Evolutionary conservation across 148 eudicot species (phyloP).

Genomic region (Persicaria tinctoria): DNA sequence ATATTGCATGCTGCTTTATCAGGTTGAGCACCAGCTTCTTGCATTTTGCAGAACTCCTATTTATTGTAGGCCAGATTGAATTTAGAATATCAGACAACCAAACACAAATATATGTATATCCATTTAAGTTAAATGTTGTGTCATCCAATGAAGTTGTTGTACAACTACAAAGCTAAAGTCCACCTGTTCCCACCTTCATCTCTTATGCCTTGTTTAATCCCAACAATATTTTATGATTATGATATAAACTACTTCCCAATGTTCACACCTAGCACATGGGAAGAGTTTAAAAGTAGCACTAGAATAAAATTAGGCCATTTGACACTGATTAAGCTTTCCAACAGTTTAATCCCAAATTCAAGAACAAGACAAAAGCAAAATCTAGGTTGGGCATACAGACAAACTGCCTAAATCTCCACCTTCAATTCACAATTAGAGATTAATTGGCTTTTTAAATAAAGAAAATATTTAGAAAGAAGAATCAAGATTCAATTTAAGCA

Average conservation of each 20-base stretch:
- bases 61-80: neutral
- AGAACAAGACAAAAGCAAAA: neutral
- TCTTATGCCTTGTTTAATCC: neutral
- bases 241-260: neutral
- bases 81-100: neutral
- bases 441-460: neutral
- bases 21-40: no score
- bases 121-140: neutral
- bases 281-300: neutral
- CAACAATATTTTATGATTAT: neutral
- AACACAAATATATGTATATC: neutral
- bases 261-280: constrained; percentile 4
- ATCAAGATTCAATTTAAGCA: neutral
- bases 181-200: constrained; percentile 1
- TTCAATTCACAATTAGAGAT: neutral
- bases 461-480: neutral
- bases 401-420: neutral
- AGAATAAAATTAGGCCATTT: neutral
- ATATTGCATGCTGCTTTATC: no score
- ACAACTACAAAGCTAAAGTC: neutral
- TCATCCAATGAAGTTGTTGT: neutral
- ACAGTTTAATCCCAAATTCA: neutral
- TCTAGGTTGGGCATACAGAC: neutral
- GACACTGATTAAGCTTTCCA: neutral
- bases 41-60: constrained; percentile 38